Evolutionary conservation across 2,329 filamentous ascomycete species (phyloP), one percentile per base, ranked within the genome.

Genomic region (Ceratocystis albifundus): DNA sequence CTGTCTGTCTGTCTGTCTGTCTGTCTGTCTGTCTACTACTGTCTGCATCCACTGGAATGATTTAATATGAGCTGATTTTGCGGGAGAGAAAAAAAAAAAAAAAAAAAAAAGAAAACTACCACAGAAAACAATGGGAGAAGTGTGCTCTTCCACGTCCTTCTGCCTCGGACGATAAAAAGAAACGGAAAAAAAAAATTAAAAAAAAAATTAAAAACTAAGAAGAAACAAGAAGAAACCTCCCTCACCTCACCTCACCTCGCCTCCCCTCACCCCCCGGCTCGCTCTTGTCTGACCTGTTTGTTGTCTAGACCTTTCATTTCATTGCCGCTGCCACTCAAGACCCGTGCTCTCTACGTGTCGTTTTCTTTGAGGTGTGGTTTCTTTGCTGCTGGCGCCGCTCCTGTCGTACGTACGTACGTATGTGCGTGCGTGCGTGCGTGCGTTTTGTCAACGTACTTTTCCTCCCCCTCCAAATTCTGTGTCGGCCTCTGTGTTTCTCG

Each of bases 271-370:
- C n/a, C n/a, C 8, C 48, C 20, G 8, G 20, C 28, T 53, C 20
- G 48, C 20, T 53, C n/a, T 20, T 57, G 53, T 36, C 53, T 20
- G 28, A 57, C 53, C 32, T 36, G 32, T 57, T 57, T 36, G 32
- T 57, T 57, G 53, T 57, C 12, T 12, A 57, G 28, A 28, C 53
- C 12, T 25, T 30, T n/a, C 53, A 30, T 57, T 57, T n/a, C 53
- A 22, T 36, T 57, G 53, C 53, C 22, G 53, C 53, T n/a, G 53
- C 53, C 53, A 57, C n/a, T 15, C 53, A 28, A 32, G 36, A 57
- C 6, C 53, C 28, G 53, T 57, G 53, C 53, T 57, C 7, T 36
- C n/a, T 57, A 4, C 28, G 12, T 32, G 53, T 2, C 32, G 53
- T 57, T 20, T 32, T 32, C 32, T 57, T 3, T 10, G 32, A 7